These are phyloP conservation scores for Luffa aegyptiaca DNA, from an alignment of 306 rosid species.

Conservation along the genomic window DNA sequence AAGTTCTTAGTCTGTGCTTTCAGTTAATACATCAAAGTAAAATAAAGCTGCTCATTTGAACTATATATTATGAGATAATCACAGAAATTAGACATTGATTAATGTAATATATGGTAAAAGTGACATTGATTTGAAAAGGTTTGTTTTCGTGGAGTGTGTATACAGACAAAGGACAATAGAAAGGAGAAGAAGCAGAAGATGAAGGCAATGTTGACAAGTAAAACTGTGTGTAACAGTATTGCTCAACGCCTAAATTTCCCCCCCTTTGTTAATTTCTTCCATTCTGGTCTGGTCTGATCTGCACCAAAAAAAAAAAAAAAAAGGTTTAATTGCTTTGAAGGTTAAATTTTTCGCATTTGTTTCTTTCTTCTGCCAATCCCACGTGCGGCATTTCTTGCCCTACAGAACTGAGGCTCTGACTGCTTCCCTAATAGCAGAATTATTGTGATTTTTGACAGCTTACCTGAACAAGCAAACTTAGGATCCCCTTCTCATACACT, in stretches of 20 bases:
- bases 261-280: background rate
- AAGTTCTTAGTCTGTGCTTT: background rate
- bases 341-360: background rate
- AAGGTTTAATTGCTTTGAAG: background rate
- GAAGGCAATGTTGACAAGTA: slow-evolving; percentile 9
- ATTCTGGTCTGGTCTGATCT: slow-evolving; percentile 2
- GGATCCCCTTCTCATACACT: slow-evolving; percentile 10
- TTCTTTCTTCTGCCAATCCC: slow-evolving; percentile 11
- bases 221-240: background rate
- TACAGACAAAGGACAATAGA: background rate
- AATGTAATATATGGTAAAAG: background rate
- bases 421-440: slow-evolving; percentile 10
- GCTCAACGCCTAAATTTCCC: slow-evolving; percentile 9
- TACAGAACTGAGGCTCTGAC: slow-evolving; percentile 7
- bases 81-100: background rate
- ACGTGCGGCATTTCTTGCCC: slow-evolving; percentile 11
- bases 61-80: background rate
- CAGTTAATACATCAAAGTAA: background rate
- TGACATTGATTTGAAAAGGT: background rate
- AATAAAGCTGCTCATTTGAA: background rate
- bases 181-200: background rate
- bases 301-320: background rate
- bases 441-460: slow-evolving; percentile 8
- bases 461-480: slow-evolving; percentile 16
- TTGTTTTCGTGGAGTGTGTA: background rate